These are phyloP conservation scores for Starmerella floris DNA, from an alignment of 805 yeast genomes.

Conservation along the genomic window DNA sequence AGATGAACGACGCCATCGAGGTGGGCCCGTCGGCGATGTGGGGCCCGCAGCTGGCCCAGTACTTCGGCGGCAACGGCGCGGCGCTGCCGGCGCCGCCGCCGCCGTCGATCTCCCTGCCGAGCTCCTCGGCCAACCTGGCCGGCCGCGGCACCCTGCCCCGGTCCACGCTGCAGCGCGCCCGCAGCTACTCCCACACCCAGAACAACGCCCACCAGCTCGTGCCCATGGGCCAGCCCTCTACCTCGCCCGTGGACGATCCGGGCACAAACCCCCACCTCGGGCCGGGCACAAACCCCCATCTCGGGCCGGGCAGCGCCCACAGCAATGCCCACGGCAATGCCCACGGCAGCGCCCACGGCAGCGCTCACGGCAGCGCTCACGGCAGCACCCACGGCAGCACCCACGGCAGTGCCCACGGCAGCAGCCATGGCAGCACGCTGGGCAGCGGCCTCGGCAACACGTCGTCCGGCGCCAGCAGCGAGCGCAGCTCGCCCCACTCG, in stretches of 20 bases:
- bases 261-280: background rate
- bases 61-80: background rate
- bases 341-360: background rate
- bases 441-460: background rate
- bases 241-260: background rate
- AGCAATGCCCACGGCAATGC: background rate
- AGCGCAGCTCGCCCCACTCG: background rate
- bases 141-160: constrained; percentile 2
- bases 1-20: constrained; percentile 48
- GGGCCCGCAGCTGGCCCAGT: background rate
- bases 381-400: background rate
- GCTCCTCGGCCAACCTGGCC: background rate
- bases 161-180: constrained; percentile 12
- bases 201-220: background rate
- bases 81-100: background rate
- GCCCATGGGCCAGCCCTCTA: background rate
- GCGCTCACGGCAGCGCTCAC: background rate
- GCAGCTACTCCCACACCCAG: constrained; percentile 13
- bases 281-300: background rate
- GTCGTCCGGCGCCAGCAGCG: background rate
- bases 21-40: constrained; percentile 28
- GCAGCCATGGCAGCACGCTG: background rate
- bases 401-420: background rate
- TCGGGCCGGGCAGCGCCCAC: background rate
- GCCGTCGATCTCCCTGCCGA: background rate